These are phyloP conservation scores for Mycena alexandri DNA, from an alignment of 768 basidiomycete genomes.

Conservation along the genomic window DNA sequence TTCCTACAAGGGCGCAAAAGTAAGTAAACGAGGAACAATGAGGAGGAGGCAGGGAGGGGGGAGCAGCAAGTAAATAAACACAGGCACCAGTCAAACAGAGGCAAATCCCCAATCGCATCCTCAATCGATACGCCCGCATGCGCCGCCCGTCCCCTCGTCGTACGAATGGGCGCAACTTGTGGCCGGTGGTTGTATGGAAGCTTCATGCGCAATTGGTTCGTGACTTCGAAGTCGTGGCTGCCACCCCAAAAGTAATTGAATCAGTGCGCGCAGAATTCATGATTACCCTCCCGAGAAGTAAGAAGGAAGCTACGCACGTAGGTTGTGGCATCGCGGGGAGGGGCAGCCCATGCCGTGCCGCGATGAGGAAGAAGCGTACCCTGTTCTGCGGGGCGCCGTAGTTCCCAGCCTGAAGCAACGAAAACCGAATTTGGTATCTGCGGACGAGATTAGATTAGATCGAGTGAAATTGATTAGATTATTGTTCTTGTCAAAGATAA, in stretches of 20 bases:
- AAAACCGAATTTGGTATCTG: conserved; percentile 68
- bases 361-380: conserved; percentile 66
- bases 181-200: conserved; percentile 54
- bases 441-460: conserved; percentile 4
- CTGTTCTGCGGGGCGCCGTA: conserved; percentile 71
- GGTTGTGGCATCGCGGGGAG: conserved; percentile 68
- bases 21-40: neutral
- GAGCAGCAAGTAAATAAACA: no score
- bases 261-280: neutral
- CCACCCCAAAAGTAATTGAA: no score
- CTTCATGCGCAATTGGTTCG: conserved; percentile 63
- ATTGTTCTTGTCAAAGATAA: no score
- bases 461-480: no score
- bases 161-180: conserved; percentile 54
- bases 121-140: conserved; percentile 71
- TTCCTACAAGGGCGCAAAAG: conserved; percentile 44
- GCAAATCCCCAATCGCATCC: conserved; percentile 82
- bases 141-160: conserved; percentile 63
- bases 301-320: conserved; percentile 42
- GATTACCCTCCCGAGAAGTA: no score
- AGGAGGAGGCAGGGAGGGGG: conserved; percentile 7
- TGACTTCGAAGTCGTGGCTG: conserved; percentile 59
- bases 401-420: conserved; percentile 65
- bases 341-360: conserved; percentile 55
- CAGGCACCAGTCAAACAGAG: conserved; percentile 78